Conservation (phyloP, 257 asterid species). For the Jaltomata sinuosa region DNA sequence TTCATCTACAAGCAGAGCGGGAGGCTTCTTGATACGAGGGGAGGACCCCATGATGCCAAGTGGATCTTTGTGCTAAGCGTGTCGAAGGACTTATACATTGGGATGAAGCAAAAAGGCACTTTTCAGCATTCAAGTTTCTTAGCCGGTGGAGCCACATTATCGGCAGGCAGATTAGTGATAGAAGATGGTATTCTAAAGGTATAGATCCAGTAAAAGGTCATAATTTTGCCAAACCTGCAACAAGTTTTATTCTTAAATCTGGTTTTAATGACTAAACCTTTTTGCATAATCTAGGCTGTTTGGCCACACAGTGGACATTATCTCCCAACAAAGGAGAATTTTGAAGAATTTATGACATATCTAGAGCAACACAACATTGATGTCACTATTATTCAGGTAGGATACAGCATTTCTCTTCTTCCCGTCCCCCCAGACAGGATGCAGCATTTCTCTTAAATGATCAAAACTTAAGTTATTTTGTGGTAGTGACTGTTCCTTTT, state of each 20-base stretch:
- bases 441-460: neutral
- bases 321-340: conserved; percentile 87
- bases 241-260: neutral
- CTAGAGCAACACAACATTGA: conserved; percentile 55
- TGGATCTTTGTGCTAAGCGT: conserved; percentile 91
- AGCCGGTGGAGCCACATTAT: conserved; percentile 89
- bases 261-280: neutral
- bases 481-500: too few species aligned
- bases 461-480: neutral
- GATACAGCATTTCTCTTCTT: neutral
- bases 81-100: conserved; percentile 54
- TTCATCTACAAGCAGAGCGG: conserved; percentile 50
- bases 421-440: neutral
- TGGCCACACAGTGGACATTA: conserved; percentile 99
- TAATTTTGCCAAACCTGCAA: neutral
- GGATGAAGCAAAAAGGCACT: conserved; percentile 63
- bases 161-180: conserved; percentile 78
- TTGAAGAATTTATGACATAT: conserved; percentile 65
- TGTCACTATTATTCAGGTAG: conserved; percentile 56
- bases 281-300: conserved; percentile 41
- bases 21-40: conserved; percentile 52
- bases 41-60: conserved; percentile 54
- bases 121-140: conserved; percentile 95
- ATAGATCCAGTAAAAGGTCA: neutral
- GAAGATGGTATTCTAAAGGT: conserved; percentile 81